phyloP scores from a whole-genome alignment of 2,329 filamentous ascomycete species.

The Talaromyces sp. region DNA sequence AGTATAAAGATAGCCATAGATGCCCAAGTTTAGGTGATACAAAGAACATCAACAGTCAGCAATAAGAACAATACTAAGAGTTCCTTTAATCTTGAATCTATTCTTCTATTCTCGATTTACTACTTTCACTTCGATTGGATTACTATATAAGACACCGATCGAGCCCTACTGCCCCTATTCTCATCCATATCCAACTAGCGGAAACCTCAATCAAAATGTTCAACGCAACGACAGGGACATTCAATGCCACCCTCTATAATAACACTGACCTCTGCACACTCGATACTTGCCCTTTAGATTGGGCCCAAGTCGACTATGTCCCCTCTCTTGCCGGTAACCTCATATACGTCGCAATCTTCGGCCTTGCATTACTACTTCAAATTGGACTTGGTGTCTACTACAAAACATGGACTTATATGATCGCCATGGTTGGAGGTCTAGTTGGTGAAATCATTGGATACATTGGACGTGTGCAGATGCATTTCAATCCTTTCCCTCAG shows the following conservation, averaged over 20 bases:
- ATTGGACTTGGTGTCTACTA: conserved; percentile 44
- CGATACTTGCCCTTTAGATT: conserved; percentile 33
- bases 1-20: conserved; percentile 7
- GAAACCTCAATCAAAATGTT: background rate
- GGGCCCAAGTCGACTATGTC: conserved; percentile 52
- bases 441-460: conserved; percentile 60
- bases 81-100: background rate
- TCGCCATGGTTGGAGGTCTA: conserved; percentile 55
- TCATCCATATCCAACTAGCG: background rate
- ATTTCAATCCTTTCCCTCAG: conserved; percentile 46
- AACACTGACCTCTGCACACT: conserved; percentile 33
- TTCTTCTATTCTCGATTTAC: background rate
- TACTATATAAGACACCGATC: background rate
- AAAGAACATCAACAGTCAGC: background rate
- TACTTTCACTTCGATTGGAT: background rate
- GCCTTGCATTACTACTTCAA: conserved; percentile 42
- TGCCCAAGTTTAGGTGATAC: background rate
- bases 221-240: background rate
- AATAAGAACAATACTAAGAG: background rate
- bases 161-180: background rate
- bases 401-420: conserved; percentile 50
- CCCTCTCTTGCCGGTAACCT: conserved; percentile 55
- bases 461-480: conserved; percentile 55
- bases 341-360: conserved; percentile 52
- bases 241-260: conserved; percentile 9